A percentile compares a stretch with the other conserved stretches of the same genome.
phyloP scores from a whole-genome alignment of 2,329 filamentous ascomycete genomes.

The Phialemonium atrogriseum region DNA sequence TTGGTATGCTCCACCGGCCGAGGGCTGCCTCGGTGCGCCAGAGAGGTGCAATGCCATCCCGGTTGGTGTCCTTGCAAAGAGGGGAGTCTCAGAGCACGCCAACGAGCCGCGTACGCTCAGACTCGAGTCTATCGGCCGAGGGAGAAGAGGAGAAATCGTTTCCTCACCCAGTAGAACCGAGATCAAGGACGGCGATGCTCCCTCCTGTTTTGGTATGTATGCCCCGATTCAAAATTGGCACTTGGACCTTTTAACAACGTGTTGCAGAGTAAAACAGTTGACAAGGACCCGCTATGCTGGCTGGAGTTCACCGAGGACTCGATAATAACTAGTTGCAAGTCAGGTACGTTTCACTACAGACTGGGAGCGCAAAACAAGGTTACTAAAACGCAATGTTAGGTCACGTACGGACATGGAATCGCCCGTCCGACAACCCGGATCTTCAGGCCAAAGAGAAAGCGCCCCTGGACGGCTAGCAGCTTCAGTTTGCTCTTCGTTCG shows the following conservation, averaged over 20 bases:
- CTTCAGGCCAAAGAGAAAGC: conserved; percentile 15
- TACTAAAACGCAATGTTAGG: conserved; percentile 16
- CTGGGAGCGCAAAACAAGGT: background rate
- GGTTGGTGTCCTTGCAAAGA: conserved; percentile 40
- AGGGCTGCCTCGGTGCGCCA: conserved; percentile 53
- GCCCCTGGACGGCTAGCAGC: too few species aligned
- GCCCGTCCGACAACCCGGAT: conserved; percentile 29
- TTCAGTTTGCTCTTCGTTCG: too few species aligned
- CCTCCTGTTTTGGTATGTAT: conserved; percentile 76
- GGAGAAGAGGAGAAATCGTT: conserved; percentile 50
- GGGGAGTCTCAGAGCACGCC: conserved; percentile 53
- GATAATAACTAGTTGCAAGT: conserved; percentile 87
- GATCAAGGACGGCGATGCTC: conserved; percentile 73
- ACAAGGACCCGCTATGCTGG: conserved; percentile 82
- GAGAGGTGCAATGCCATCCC: conserved; percentile 44
- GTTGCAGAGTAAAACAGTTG: conserved; percentile 68
- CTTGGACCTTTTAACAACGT: too few species aligned
- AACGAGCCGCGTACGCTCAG: conserved; percentile 56
- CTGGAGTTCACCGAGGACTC: conserved; percentile 88
- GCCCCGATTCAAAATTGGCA: too few species aligned
- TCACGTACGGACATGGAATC: conserved; percentile 33
- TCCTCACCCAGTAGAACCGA: conserved; percentile 76
- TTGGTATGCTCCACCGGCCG: conserved; percentile 89
- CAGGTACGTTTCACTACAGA: conserved; percentile 50
- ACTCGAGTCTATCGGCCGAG: conserved; percentile 53